Percentiles rank a stretch among this genome's conserved stretches.
Evolutionary conservation across 2,329 filamentous ascomycete genomes (phyloP).

Genomic region (Emergomyces orientalis): DNA sequence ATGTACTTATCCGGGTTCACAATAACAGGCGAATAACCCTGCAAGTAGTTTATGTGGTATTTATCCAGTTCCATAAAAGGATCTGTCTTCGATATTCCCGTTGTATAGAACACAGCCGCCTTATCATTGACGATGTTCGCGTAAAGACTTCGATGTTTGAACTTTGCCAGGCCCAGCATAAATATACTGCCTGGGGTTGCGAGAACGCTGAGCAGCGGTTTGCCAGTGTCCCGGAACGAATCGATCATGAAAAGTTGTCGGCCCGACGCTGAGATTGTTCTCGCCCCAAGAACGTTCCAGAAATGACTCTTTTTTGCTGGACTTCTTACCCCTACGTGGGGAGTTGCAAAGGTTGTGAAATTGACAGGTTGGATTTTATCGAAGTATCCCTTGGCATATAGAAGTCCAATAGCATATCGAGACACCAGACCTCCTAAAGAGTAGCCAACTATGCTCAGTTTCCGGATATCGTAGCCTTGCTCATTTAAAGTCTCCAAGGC

Average conservation of each 20-base stretch:
- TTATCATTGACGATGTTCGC: slow-evolving; percentile 81
- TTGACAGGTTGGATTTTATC: slow-evolving; percentile 77
- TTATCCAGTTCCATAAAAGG: slow-evolving; percentile 62
- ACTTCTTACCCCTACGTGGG: slow-evolving; percentile 66
- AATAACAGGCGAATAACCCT: slow-evolving; percentile 65
- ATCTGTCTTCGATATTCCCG: slow-evolving; percentile 65
- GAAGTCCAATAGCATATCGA: slow-evolving; percentile 74
- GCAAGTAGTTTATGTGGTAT: slow-evolving; percentile 62
- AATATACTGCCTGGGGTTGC: slow-evolving; percentile 81
- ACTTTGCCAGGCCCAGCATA: slow-evolving; percentile 64
- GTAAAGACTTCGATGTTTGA: slow-evolving; percentile 70
- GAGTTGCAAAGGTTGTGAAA: slow-evolving; percentile 86
- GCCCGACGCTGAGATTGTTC: slow-evolving; percentile 72
- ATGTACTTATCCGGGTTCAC: slow-evolving; percentile 46
- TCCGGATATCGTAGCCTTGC: slow-evolving; percentile 62
- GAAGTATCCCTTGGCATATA: slow-evolving; percentile 71
- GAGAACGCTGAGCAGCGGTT: slow-evolving; percentile 68
- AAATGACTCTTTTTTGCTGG: slow-evolving; percentile 59
- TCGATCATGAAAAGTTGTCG: slow-evolving; percentile 83
- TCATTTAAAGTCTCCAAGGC: slow-evolving; percentile 45
- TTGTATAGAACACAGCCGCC: slow-evolving; percentile 74
- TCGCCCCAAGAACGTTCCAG: slow-evolving; percentile 77
- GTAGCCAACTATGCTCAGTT: slow-evolving; percentile 81
- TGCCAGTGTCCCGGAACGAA: slow-evolving; percentile 70
- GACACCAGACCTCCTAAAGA: slow-evolving; percentile 80